Evolutionary conservation across 352 stramenopile genomes (phyloP).

Genomic region (Pythium biforme): DNA sequence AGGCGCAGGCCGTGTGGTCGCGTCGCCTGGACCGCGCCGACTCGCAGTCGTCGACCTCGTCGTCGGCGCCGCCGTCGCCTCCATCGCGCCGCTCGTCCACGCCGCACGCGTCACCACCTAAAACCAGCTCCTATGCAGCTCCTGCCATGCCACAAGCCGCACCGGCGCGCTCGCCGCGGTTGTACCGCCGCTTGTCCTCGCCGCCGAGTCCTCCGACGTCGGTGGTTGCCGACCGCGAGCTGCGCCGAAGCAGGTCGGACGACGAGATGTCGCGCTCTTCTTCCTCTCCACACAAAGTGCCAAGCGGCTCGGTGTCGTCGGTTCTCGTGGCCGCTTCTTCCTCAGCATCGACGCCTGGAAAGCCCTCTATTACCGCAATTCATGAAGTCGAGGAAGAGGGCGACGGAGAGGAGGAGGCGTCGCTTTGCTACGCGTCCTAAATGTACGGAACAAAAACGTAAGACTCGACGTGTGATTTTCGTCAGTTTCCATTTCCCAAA

Average conservation of each 20-base stretch:
- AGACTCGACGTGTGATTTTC: not conserved
- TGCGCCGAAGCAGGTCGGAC: slow-evolving; percentile 3
- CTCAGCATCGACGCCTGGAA: no score
- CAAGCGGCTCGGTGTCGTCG: not conserved
- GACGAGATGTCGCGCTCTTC: not conserved
- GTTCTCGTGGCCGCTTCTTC: not conserved
- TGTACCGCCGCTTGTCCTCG: slow-evolving; percentile 8
- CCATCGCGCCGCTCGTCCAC: slow-evolving; percentile 14
- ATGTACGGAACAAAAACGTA: not conserved
- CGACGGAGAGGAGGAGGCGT: slow-evolving; percentile 1
- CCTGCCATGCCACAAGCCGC: not conserved
- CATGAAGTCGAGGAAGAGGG: not conserved
- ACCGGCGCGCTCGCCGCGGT: not conserved
- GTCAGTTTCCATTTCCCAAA: not conserved
- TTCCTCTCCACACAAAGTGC: no score
- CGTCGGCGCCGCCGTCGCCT: slow-evolving; percentile 10
- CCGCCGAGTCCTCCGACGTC: slow-evolving; percentile 1
- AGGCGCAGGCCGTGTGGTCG: slow-evolving; percentile 69
- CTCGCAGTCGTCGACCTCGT: slow-evolving; percentile 1
- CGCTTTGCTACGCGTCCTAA: slow-evolving; percentile 10
- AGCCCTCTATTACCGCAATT: not conserved
- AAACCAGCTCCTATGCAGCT: not conserved
- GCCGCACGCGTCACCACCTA: slow-evolving; percentile 4
- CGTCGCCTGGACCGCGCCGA: slow-evolving; percentile 52
- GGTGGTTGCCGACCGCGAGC: not conserved